These are phyloP conservation scores for Ganoderma lingzhi DNA, from an alignment of 1,284 basidiomycete genomes.

Conservation along the genomic window DNA sequence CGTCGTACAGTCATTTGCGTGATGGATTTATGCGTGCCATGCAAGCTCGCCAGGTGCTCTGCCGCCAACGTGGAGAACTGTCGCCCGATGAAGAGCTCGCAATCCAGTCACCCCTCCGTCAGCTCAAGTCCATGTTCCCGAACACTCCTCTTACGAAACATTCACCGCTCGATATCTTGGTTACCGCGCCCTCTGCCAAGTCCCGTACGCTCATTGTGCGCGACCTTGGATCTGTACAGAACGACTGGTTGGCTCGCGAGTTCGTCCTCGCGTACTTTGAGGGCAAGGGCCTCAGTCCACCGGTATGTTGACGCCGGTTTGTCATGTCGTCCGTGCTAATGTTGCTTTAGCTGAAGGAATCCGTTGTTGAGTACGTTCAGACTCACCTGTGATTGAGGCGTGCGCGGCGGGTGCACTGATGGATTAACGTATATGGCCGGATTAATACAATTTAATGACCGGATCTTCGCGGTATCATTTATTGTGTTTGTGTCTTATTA, in stretches of 20 bases:
- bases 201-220: constrained; percentile 70
- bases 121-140: constrained; percentile 80
- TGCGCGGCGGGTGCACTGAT: not conserved
- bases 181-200: constrained; percentile 57
- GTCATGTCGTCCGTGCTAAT: not conserved
- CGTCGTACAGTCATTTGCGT: constrained; percentile 83
- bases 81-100: constrained; percentile 64
- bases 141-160: constrained; percentile 71
- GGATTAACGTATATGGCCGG: not conserved
- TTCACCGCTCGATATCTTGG: constrained; percentile 71
- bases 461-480: not conserved
- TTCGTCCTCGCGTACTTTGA: constrained; percentile 81
- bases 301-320: constrained; percentile 53
- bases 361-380: constrained; percentile 38
- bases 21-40: constrained; percentile 88
- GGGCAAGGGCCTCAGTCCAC: constrained; percentile 72
- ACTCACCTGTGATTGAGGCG: constrained; percentile 14
- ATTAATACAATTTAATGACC: not conserved
- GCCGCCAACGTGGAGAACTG: constrained; percentile 58
- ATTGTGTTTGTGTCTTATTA: not conserved
- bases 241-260: constrained; percentile 77
- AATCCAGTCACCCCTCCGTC: constrained; percentile 69
- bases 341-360: constrained; percentile 39
- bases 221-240: constrained; percentile 75
- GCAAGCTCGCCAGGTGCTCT: constrained; percentile 67